Evolutionary conservation across 2,329 filamentous ascomycete species (phyloP).

Genomic region (Aureobasidium sp.): DNA sequence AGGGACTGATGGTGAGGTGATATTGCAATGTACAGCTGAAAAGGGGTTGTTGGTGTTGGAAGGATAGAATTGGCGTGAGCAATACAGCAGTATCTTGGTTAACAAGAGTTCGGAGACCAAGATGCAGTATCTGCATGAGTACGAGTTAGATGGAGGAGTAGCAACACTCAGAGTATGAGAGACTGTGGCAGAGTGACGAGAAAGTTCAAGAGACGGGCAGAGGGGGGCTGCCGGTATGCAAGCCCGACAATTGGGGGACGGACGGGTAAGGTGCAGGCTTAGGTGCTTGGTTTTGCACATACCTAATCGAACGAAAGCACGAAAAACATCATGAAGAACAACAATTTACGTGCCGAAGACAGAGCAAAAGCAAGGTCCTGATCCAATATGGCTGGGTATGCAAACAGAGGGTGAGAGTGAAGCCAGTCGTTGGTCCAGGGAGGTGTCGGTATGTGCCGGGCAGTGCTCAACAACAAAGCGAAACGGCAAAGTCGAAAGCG

Average conservation of each 20-base stretch:
- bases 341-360: neutral
- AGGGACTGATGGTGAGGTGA: neutral
- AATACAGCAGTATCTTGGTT: neutral
- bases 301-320: neutral
- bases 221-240: neutral
- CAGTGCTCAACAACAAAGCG: neutral
- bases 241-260: neutral
- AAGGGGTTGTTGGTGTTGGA: neutral
- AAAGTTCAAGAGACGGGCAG: neutral
- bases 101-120: neutral
- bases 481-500: neutral
- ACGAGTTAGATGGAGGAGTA: neutral
- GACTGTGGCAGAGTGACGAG: neutral
- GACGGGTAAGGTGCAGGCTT: neutral
- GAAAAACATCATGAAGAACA: neutral
- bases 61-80: neutral
- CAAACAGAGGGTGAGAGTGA: neutral
- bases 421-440: constrained; percentile 1
- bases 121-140: neutral
- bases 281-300: neutral
- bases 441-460: neutral
- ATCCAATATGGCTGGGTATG: neutral
- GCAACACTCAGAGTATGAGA: neutral
- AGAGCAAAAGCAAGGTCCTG: neutral
- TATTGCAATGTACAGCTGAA: neutral